Base-by-base conservation (phyloP, 257 asterid genomes). In the Gentiana macrophylla region DNA sequence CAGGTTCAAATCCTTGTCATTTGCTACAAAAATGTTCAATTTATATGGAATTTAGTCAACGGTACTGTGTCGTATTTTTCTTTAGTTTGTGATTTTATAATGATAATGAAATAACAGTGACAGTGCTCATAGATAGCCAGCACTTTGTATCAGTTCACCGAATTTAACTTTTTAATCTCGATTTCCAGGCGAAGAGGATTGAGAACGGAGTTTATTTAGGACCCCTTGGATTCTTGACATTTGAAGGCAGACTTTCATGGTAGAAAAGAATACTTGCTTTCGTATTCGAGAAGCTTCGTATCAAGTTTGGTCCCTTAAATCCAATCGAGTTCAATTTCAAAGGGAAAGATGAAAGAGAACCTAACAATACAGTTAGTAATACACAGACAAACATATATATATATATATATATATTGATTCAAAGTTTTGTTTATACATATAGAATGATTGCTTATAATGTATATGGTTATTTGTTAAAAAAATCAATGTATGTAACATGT, bases 171-270 rank as follows among this genome's bases (percentile, higher is more conserved):
- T 13, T 65, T 62, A 46, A n/a, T 36, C 52, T 70, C 49, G 34
- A 49, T 52, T 67, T 70, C 12, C 53, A 86, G 96, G 98, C 79
- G 8, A 79, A 78, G 77, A 84, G 83, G 83, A 91, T 91, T 58
- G 98, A 91, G 79, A 91, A 91, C 69, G 98, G 98, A 62, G 90
- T 91, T 13, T 87, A 79, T 72, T 77, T 87, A 37, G 95, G 96
- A 41, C 77, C 82, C 58, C 58, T 91, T 5, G 98, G 98, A 53
- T 58, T 58, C 57, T 75, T 87, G 67, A 80, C 86, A 59, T 91
- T 91, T 60, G 96, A 87, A 74, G 96, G 96, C 35, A 75, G 86
- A 49, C 55, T 91, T 62, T 82, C 96, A 9, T 91, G 98, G 98
- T 84, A 87, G 44, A 82, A 78, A 43, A 73, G 88, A 67, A 79